Evolutionary conservation across 768 basidiomycete genomes (phyloP), one percentile per base, ranked within the genome.

Genomic region (Auriscalpium vulgare): DNA sequence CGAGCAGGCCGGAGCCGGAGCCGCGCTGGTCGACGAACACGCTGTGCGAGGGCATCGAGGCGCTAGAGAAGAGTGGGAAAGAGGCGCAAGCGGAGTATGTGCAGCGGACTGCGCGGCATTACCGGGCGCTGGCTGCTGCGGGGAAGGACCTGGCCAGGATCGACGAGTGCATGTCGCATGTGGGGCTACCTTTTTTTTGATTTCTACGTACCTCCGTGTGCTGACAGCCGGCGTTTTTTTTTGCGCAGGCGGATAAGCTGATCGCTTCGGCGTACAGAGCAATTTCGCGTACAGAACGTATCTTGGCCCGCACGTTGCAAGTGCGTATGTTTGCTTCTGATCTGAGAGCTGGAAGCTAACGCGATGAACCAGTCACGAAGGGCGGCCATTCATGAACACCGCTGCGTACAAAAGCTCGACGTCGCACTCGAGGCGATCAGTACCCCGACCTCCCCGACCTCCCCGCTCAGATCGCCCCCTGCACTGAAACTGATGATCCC

Each of bases 141-240:
- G 73, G 74, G 47, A 78, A 78, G 37, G 87, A 88, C 63, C 68
- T 90, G 37, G 71, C 73, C 10, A 71, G 70, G 37, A 81, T 88
- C 50, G 74, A 78, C 37, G 77, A 80, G 46, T 77, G 73, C 54
- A 69, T 87, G 60, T 70, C 73, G 53, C 71, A 75, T 56, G 86
- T 87, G 67, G 68, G 76, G 67, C 10, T 8, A 3, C 5, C 4
- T 46, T 9, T 19, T 9, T 19, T 47, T 3, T 29, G n/a, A 6
- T 38, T 14, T 19, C 16, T 38, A 21, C 21, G 21, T 21, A 10
- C 16, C 8, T 45, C 10, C 21, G 44, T 56, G 50, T 7, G 37
- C 23, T n/a, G 49, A 29, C 16, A 13, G 29, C 29, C 55, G 62
- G 34, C 50, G 37, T 29, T 34, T 13, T 13, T n/a, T 6, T 29